Base-by-base conservation (phyloP, 208 protist genomes). In the Wallacemonas sp. region DNA sequence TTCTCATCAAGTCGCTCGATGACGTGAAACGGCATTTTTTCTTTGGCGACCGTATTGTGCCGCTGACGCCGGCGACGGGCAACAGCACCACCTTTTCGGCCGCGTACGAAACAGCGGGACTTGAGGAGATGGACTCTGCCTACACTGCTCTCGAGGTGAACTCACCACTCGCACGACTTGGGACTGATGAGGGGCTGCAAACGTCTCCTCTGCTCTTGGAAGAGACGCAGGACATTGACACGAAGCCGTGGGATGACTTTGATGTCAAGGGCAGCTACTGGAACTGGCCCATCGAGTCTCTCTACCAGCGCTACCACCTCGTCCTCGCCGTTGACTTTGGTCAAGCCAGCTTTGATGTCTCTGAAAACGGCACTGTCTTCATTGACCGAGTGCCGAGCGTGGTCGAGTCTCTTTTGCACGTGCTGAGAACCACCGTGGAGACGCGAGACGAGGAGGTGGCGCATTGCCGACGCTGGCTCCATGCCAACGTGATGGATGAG, bases 251-350 rank as follows among this genome's bases (percentile, higher is more conserved):
- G 90, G 86, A 95, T 45, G 79, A 75, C 62, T 24, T 61, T 1
- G 74, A 56, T 15, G 68, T 70, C 15, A 59, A 81, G 46, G 62
- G 70, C 28, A 86, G 62, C 59, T 49, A 84, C 47, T 96, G 88
- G 88, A 84, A 65, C 58, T 92, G 87, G 84, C 88, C 87, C 30
- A 77, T 92, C 28, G 88, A 94, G 70, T 70, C 77, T 15, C 75
- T 96, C 1, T 94, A 93, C 51, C 91, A 96, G 61, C 65, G 62
- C 19, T 94, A 96, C 66, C 83, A 92, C 63, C 24, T 94, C 15
- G 77, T 86, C 54, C 69, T 93, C 46, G 85, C 80, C 1, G 70
- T 94, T 42, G 91, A 96, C 70, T 90, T 94, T 75, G 75, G 77
- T 2, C 53, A 77, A 17, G 74, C 77, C 26, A 83, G 75, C 27